Evolutionary conservation across 805 yeast genomes (phyloP).

Genomic region (Kodamaea laetipori): DNA sequence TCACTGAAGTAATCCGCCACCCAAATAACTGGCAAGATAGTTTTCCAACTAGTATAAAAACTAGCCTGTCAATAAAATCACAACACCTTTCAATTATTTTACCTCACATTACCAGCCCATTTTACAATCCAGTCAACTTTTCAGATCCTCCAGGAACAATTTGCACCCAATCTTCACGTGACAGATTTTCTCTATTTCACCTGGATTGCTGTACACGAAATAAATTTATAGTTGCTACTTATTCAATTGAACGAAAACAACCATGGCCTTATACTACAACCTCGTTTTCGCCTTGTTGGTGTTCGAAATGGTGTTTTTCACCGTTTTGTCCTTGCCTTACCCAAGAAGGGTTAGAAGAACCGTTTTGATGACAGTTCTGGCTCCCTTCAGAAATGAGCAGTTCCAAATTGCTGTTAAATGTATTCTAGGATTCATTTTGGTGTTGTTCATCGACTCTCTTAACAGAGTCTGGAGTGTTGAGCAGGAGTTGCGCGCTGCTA

Average conservation of each 20-base stretch:
- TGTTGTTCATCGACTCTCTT: slow-evolving; percentile 85
- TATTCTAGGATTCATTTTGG: slow-evolving; percentile 76
- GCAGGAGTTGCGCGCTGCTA: slow-evolving; percentile 52
- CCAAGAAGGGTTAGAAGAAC: slow-evolving; percentile 75
- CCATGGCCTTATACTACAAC: slow-evolving; percentile 47
- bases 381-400: slow-evolving; percentile 70
- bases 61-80: no score
- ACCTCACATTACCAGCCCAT: no score
- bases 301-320: slow-evolving; percentile 75
- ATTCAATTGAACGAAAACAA: slow-evolving; percentile 7
- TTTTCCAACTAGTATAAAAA: no score
- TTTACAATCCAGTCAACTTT: no score
- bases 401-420: slow-evolving; percentile 80
- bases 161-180: no score
- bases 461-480: slow-evolving; percentile 76
- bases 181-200: no score
- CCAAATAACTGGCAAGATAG: no score
- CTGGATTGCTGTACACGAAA: background rate
- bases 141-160: no score
- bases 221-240: background rate
- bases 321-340: slow-evolving; percentile 79
- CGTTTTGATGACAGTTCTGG: slow-evolving; percentile 59
- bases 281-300: slow-evolving; percentile 75
- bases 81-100: no score
- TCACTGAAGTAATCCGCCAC: no score